Conservation (phyloP, 208 protist genomes). For the Trypanosomatidae sp. region DNA sequence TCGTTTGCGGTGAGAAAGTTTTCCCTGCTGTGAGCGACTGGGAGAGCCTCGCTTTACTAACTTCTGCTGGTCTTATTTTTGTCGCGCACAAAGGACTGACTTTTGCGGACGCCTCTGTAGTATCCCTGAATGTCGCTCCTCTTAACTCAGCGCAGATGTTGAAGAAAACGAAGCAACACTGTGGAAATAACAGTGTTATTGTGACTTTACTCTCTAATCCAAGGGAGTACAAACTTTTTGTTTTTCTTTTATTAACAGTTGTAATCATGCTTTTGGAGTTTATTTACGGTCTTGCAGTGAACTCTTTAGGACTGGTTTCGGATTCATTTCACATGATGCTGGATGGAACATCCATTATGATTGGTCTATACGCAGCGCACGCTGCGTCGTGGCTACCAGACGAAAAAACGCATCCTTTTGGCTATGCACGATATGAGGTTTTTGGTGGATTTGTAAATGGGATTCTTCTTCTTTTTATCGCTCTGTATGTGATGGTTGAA, state of each 20-base stretch:
- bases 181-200: constrained; percentile 3
- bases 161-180: constrained; percentile 11
- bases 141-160: constrained; percentile 21
- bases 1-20: constrained; percentile 1
- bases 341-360: constrained; percentile 94
- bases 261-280: constrained; percentile 86
- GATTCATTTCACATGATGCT: constrained; percentile 98
- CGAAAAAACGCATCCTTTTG: constrained; percentile 81
- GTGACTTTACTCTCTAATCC: constrained; percentile 17
- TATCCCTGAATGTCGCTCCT: background rate
- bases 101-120: background rate
- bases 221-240: constrained; percentile 50
- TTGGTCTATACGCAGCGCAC: constrained; percentile 92
- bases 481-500: constrained; percentile 78
- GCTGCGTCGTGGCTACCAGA: constrained; percentile 91
- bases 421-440: constrained; percentile 82
- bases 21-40: constrained; percentile 7
- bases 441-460: constrained; percentile 89
- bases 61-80: background rate
- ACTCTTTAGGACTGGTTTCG: constrained; percentile 93
- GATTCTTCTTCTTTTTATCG: constrained; percentile 79
- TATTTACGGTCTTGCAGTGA: constrained; percentile 67
- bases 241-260: constrained; percentile 78
- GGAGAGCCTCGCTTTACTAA: constrained; percentile 9
- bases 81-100: constrained; percentile 9